Evolutionary conservation across 1,284 basidiomycete genomes (phyloP).

Genomic region (Moesziomyces globuligerus): DNA sequence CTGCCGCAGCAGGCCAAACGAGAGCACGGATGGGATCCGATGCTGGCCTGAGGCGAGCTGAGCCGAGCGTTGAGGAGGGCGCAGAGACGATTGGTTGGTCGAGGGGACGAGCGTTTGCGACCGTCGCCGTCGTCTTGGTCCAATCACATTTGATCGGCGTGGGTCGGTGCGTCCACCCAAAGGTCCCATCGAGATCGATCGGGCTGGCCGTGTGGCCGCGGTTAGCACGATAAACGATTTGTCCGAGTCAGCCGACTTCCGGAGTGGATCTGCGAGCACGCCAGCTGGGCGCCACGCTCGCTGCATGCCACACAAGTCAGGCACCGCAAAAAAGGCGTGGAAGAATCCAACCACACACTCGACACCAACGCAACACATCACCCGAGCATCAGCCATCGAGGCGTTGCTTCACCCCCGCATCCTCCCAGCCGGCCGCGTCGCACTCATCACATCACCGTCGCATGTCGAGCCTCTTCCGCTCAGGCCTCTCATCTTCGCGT

Average conservation of each 20-base stretch:
- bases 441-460: slow-evolving; percentile 4
- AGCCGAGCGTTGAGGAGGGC: not conserved
- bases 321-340: slow-evolving; percentile 1
- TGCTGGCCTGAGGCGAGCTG: not conserved
- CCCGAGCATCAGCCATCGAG: not conserved
- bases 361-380: slow-evolving; percentile 6
- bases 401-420: not conserved
- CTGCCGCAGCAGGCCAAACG: not conserved
- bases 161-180: not conserved
- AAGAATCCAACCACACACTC: slow-evolving; percentile 1
- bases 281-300: slow-evolving; percentile 4
- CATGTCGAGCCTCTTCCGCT: slow-evolving; percentile 27
- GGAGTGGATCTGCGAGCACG: slow-evolving; percentile 9
- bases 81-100: not conserved
- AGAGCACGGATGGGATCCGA: not conserved
- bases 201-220: no score
- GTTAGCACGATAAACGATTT: not conserved
- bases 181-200: not conserved
- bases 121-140: not conserved
- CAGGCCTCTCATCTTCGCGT: slow-evolving; percentile 10
- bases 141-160: not conserved
- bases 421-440: not conserved
- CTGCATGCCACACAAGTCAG: slow-evolving; percentile 9
- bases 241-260: slow-evolving; percentile 19
- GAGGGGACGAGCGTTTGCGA: not conserved